These are phyloP conservation scores for Stenogyne calaminthoides DNA, from an alignment of 305 asterid species.

Conservation along the genomic window DNA sequence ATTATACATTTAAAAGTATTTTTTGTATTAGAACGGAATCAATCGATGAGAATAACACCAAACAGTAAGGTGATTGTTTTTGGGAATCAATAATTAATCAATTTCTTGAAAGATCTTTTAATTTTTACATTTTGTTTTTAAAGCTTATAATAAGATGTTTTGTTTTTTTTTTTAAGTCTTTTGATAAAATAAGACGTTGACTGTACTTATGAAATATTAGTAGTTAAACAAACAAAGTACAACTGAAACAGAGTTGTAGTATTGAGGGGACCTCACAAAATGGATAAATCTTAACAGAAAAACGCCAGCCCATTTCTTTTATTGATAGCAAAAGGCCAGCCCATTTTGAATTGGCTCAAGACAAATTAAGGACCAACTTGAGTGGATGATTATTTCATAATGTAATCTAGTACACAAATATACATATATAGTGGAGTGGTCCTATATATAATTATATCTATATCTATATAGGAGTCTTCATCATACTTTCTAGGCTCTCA, in stretches of 20 bases:
- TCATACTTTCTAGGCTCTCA: not conserved
- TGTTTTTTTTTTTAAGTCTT: not conserved
- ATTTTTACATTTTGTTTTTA: not conserved
- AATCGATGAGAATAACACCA: slow-evolving; percentile 1
- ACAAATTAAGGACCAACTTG: slow-evolving; percentile 22
- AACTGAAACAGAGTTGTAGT: not conserved
- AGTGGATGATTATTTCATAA: not conserved
- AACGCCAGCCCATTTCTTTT: not conserved
- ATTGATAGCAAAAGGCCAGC: slow-evolving; percentile 12
- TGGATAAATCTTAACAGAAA: slow-evolving; percentile 2
- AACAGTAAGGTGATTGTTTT: not conserved
- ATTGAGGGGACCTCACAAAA: slow-evolving; percentile 20
- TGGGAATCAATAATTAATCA: not conserved
- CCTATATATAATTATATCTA: not conserved
- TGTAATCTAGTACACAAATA: not conserved
- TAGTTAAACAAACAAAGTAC: not conserved
- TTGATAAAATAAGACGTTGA: not conserved
- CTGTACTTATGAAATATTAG: not conserved
- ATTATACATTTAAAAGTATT: no score
- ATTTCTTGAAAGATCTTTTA: not conserved
- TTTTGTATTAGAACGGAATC: not conserved
- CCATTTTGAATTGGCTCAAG: slow-evolving; percentile 13
- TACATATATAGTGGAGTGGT: slow-evolving; percentile 18
- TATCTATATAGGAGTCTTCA: not conserved
- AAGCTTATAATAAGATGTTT: not conserved